Evolutionary conservation across 768 basidiomycete species (phyloP), one percentile per base, ranked within the genome.

Genomic region (Leccinum obscurum): DNA sequence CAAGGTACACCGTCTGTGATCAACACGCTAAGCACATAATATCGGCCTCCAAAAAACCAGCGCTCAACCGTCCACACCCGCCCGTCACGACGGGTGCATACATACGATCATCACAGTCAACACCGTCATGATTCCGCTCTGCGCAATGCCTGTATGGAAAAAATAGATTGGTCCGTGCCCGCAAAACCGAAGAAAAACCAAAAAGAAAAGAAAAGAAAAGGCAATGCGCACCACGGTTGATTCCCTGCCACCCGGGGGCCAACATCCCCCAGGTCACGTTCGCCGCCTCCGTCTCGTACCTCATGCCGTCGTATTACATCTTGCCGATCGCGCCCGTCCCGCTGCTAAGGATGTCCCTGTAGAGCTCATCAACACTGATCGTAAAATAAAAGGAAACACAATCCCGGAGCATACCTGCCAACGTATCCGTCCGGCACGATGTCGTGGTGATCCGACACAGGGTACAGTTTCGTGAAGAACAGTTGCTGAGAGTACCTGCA

Each of bases 101-200:
- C 63, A 77, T 48, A 72, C 44, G 37, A 83, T 80, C 9, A 72
- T 80, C 20, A 87, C 81, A 1, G 83, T 86, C 56, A 88, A 72
- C 26, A 87, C 65, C 1, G 79, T 79, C 15, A 83, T 80, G 30
- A 81, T 76, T 48, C 86, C 86, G 65, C 87, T 85, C 35, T 80
- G 79, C 4, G 86, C 79, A 55, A 87, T 89, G 26, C 76, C 86
- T 85, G 10, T 4, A 41, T 41, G 10, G 39, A 39, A 39, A 15
- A 8, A 10, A 17, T 17, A 8, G 15, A 46, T 17, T 4, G 2
- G 10, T 6, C 44, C 44, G 34, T 34, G 34, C 11, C 34, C 34
- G 11, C 34, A 11, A 34, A 34, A 34, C 34, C 34, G 34, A 34
- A 34, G 34, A 34, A 22, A 20, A 17, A 46, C 41, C 30, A 32